phyloP scores from a whole-genome alignment of 345 rosid species.

The Brassica cretica region DNA sequence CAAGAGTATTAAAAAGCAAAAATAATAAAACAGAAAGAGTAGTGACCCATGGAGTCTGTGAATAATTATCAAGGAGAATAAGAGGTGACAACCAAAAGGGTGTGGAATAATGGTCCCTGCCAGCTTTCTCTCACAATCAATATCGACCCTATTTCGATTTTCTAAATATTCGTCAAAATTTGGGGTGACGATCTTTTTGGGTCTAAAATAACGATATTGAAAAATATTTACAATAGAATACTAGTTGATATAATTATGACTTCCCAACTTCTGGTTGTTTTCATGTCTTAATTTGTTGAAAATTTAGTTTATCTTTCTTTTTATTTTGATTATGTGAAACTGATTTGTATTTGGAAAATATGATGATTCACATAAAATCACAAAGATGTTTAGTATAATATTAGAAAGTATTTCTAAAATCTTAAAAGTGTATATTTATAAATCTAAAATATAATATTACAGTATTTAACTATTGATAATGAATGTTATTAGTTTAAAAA shows the following conservation, averaged over 20 bases:
- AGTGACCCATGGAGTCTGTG: constrained; percentile 38
- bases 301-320: not conserved
- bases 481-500: not conserved
- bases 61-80: constrained; percentile 41
- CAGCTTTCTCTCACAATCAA: constrained; percentile 42
- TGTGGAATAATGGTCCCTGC: constrained; percentile 47
- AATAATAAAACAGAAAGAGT: constrained; percentile 21
- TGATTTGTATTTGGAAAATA: not conserved
- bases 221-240: not conserved
- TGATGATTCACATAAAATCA: not conserved
- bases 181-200: not conserved
- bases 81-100: constrained; percentile 47
- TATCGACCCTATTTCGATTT: constrained; percentile 36
- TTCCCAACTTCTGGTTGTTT: not conserved
- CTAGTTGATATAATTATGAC: not conserved
- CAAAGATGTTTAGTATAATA: not conserved
- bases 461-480: not conserved
- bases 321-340: not conserved
- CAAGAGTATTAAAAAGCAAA: not conserved
- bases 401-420: not conserved
- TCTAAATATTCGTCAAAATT: constrained; percentile 26
- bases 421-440: not conserved
- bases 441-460: not conserved
- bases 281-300: not conserved
- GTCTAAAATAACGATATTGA: not conserved